phyloP scores from a whole-genome alignment of 23 red algal species.

The Gracilariopsis chorda region DNA sequence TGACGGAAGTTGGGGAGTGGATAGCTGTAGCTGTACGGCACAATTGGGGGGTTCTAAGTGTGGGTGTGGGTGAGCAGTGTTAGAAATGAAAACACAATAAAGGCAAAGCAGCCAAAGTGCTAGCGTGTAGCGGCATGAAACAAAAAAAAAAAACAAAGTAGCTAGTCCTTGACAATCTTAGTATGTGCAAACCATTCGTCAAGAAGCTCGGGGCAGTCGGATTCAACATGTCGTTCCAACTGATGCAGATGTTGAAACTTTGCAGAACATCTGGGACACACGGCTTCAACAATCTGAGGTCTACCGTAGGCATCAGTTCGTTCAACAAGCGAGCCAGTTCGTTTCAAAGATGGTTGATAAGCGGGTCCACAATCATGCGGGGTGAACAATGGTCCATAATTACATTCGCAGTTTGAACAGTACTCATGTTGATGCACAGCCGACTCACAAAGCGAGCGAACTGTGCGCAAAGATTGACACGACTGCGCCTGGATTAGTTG shows the following conservation, averaged over 20 bases:
- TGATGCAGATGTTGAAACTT: conserved; percentile 13
- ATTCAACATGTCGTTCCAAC: conserved; percentile 13
- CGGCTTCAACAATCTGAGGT: not conserved
- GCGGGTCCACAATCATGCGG: not conserved
- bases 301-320: not conserved
- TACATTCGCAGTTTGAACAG: not conserved
- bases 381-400: not conserved
- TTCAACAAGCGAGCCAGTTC: conserved; percentile 14
- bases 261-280: not conserved
- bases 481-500: not conserved
- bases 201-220: not conserved
- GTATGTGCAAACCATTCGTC: conserved; percentile 27
- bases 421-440: not conserved
- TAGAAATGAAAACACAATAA: too few relatives aligned
- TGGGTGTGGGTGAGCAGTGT: too few relatives aligned
- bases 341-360: conserved; percentile 3
- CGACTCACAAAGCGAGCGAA: not conserved
- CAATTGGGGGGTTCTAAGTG: too few relatives aligned
- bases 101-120: too few relatives aligned
- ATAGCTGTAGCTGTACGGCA: too few relatives aligned
- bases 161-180: conserved; percentile 21
- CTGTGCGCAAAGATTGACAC: not conserved
- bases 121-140: too few relatives aligned
- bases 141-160: not conserved
- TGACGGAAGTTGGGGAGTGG: not conserved